phyloP scores from a whole-genome alignment of 2,329 filamentous ascomycete genomes.

The Metarhizium robertsii region DNA sequence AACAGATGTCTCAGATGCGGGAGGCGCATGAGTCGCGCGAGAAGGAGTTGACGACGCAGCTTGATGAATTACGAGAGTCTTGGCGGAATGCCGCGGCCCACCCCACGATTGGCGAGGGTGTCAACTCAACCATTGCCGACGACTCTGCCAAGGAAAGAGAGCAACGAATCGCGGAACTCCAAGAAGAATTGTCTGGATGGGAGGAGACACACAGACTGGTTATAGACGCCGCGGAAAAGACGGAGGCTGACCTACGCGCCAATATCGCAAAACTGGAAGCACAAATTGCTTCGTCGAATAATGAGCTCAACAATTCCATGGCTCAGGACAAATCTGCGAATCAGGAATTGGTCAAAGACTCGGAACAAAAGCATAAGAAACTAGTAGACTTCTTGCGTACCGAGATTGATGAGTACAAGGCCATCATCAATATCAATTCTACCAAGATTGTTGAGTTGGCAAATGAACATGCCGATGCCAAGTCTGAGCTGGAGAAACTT shows the following conservation, averaged over 20 bases:
- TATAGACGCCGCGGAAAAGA: conserved; percentile 60
- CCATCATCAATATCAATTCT: conserved; percentile 59
- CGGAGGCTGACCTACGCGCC: conserved; percentile 61
- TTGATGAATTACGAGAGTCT: conserved; percentile 56
- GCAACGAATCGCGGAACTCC: conserved; percentile 52
- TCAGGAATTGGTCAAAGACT: conserved; percentile 35
- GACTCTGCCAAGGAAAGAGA: conserved; percentile 21
- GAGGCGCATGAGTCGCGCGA: conserved; percentile 66
- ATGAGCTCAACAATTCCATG: conserved; percentile 36
- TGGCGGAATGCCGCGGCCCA: conserved; percentile 24
- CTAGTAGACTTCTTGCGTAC: conserved; percentile 54
- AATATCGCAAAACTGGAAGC: conserved; percentile 67
- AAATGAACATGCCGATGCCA: conserved; percentile 55
- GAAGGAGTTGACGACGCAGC: conserved; percentile 60
- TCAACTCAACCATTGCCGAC: conserved; percentile 16
- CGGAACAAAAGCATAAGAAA: conserved; percentile 46
- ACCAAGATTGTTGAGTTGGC: conserved; percentile 67
- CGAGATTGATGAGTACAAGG: conserved; percentile 76
- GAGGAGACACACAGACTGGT: conserved; percentile 65
- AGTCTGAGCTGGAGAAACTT: conserved; percentile 59
- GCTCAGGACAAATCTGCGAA: conserved; percentile 27
- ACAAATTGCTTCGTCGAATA: conserved; percentile 43
- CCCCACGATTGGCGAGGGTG: conserved; percentile 9
- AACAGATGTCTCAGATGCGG: conserved; percentile 64
- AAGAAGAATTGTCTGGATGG: conserved; percentile 65